Evolutionary conservation across 1,139 yeast genomes (phyloP), one percentile per base, ranked within the genome.

Genomic region (Kurtzmaniella quercitrusa): DNA sequence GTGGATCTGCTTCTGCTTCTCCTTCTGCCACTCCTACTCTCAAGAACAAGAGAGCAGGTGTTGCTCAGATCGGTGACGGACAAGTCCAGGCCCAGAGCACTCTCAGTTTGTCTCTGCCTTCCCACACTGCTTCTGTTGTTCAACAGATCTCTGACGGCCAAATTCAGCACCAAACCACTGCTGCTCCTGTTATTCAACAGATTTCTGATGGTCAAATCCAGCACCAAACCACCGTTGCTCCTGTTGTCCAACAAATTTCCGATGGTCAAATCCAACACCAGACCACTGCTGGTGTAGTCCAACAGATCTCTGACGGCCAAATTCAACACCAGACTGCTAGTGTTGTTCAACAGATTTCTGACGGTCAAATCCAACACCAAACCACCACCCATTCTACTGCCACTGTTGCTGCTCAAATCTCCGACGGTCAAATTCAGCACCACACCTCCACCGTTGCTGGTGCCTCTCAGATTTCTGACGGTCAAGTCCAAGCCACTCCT

Each of bases 351-450:
- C 85, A 80, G 63, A 79, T 79, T 46, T 68, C 72, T 48, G 85
- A 80, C 52, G 85, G 85, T 55, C 85, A 81, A 67, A 68, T 79
- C 53, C 85, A 79, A 63, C 80, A 77, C 48, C 69, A 76, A 53
- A 69, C 81, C 42, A 62, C 75, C 46, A 54, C 56, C 37, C 45
- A 56, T 37, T 53, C 47, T 27, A 46, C 54, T 37, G 68, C 73
- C 34, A 50, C 62, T 11, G 64, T 61, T 14, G 64, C 59, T 17
- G 57, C 57, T 48, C 71, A 66, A 56, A 63, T 66, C 38, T 47
- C 55, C 42, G 71, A 67, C 46, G 71, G 73, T 33, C 71, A 67
- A 56, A 51, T 62, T 37, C 70, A 66, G 56, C 62, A 59, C 43
- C 62, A 59, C 46, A 44, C 52, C 46, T 48, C 50, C 43, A 49